A percentile compares a stretch with the other conserved stretches of the same genome.
These are phyloP conservation scores for Lentinula edodes DNA, from an alignment of 768 basidiomycete genomes.

Conservation along the genomic window DNA sequence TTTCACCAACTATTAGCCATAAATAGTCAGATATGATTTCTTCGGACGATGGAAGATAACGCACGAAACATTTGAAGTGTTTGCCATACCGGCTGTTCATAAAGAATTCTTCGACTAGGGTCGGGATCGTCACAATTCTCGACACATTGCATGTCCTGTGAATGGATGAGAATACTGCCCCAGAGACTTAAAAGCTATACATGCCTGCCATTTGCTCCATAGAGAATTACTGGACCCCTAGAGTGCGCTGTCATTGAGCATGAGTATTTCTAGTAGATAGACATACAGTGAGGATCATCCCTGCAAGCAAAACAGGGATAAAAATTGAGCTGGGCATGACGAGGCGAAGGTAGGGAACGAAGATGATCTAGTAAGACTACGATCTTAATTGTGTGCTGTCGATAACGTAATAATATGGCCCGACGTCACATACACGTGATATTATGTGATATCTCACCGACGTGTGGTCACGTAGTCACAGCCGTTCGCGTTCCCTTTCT, in stretches of 20 bases:
- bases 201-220: slow-evolving; percentile 80
- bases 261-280: not conserved
- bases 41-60: slow-evolving; percentile 26
- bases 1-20: slow-evolving; percentile 75
- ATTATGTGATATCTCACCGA: too few species aligned
- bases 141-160: slow-evolving; percentile 95
- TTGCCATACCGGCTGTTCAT: slow-evolving; percentile 95
- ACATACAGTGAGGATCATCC: slow-evolving; percentile 86
- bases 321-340: slow-evolving; percentile 63
- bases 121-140: slow-evolving; percentile 78
- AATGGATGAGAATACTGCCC: slow-evolving; percentile 6
- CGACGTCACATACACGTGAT: too few species aligned
- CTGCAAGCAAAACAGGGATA: slow-evolving; percentile 76
- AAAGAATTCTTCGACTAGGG: slow-evolving; percentile 59
- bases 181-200: slow-evolving; percentile 13
- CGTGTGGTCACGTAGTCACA: too few species aligned
- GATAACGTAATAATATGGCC: too few species aligned
- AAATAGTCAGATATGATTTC: not conserved
- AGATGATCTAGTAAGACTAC: too few species aligned
- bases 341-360: not conserved
- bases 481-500: too few species aligned
- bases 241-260: not conserved
- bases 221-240: slow-evolving; percentile 79
- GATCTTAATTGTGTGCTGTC: too few species aligned
- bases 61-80: slow-evolving; percentile 85